Evolutionary conservation across 495 filamentous ascomycete species (phyloP).

Genomic region (Astrothelium macrocarpum): DNA sequence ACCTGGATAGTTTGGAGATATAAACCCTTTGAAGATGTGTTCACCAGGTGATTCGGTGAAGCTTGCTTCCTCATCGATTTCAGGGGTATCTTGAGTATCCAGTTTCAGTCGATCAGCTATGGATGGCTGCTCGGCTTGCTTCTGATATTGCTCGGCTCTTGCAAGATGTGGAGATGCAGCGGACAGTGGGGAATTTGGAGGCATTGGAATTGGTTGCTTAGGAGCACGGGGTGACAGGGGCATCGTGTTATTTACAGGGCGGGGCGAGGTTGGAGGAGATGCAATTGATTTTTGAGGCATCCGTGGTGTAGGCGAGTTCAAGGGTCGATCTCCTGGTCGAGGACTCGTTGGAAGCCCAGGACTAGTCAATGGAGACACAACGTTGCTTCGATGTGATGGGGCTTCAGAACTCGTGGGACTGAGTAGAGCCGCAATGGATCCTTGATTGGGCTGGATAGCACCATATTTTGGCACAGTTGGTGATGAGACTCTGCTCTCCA

Average conservation of each 20-base stretch:
- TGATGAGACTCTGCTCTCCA: neutral
- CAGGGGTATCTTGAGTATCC: conserved; percentile 14
- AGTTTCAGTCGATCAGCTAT: conserved; percentile 12
- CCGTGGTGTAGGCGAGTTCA: conserved; percentile 63
- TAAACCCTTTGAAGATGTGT: conserved; percentile 55
- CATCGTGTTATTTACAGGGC: conserved; percentile 28
- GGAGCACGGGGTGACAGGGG: conserved; percentile 66
- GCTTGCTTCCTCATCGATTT: conserved; percentile 11
- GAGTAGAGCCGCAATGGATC: conserved; percentile 5
- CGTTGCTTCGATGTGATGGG: conserved; percentile 20
- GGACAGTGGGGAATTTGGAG: conserved; percentile 51
- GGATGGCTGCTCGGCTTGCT: conserved; percentile 12
- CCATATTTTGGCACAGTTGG: neutral
- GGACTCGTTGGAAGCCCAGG: conserved; percentile 86
- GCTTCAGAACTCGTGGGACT: conserved; percentile 3
- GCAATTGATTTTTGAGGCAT: conserved; percentile 46
- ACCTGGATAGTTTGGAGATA: conserved; percentile 74
- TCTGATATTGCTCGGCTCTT: conserved; percentile 23
- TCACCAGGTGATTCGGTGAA: conserved; percentile 21
- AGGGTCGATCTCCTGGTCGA: conserved; percentile 63
- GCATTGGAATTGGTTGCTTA: conserved; percentile 55
- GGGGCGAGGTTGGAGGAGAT: conserved; percentile 61
- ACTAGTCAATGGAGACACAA: conserved; percentile 57
- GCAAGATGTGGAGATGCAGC: conserved; percentile 39
- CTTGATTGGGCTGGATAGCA: conserved; percentile 6